A percentile compares a stretch with the other conserved stretches of the same genome.
Evolutionary conservation across 352 stramenopile genomes (phyloP).

Genomic region (Elongisporangium prolatum): DNA sequence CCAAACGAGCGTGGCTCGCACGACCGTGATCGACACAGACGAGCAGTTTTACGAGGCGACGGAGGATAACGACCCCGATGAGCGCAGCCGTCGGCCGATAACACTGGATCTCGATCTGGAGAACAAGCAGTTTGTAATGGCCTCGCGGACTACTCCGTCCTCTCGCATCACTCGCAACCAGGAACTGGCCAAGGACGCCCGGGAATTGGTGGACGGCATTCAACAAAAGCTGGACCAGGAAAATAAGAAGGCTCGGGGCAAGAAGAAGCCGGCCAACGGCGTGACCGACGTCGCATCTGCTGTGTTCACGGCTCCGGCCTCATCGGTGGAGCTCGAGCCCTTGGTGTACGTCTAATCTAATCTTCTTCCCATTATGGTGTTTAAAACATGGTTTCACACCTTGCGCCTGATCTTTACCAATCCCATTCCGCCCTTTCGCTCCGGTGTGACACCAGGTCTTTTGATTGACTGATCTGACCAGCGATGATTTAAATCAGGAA

Average conservation of each 20-base stretch:
- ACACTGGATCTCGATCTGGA: conserved; percentile 46
- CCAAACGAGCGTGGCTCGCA: conserved; percentile 33
- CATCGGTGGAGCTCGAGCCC: background rate
- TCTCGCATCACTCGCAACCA: conserved; percentile 38
- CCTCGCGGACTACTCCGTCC: background rate
- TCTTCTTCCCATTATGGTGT: background rate
- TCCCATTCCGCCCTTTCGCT: background rate
- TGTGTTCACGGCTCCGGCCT: background rate
- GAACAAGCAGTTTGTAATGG: conserved; percentile 32
- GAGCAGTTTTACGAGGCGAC: conserved; percentile 33
- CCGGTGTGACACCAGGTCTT: background rate
- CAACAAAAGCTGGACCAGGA: conserved; percentile 37
- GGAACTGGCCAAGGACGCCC: conserved; percentile 45
- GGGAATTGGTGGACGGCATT: conserved; percentile 42
- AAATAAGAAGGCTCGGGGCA: conserved; percentile 6
- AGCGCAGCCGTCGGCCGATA: conserved; percentile 19
- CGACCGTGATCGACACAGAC: conserved; percentile 39
- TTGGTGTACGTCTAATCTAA: background rate
- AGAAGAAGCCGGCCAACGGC: background rate
- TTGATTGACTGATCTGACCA: background rate
- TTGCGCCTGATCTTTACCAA: background rate
- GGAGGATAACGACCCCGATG: conserved; percentile 5
- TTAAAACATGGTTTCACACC: background rate
- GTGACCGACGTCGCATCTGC: background rate
- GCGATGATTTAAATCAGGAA: background rate